Evolutionary conservation across 2,329 filamentous ascomycete species (phyloP).

Genomic region (Tetracladium maxilliforme): DNA sequence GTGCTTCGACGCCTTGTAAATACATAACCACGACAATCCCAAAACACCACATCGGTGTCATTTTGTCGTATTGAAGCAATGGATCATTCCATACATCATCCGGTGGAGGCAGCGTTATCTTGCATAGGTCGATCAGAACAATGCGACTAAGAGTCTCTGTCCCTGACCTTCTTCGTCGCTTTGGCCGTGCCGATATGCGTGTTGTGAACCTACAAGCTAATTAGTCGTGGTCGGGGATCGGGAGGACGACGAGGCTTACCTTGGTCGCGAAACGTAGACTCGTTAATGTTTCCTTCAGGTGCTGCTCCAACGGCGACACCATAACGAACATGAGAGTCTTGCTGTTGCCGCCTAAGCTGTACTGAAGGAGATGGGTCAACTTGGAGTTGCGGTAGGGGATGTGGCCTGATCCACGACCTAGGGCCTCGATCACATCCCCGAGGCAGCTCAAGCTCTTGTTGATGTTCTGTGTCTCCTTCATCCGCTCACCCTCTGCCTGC

Average conservation of each 20-base stretch:
- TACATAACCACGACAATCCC: too few relatives aligned
- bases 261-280: conserved; percentile 94
- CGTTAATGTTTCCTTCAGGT: conserved; percentile 84
- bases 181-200: conserved; percentile 87
- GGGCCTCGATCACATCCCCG: conserved; percentile 84
- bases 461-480: conserved; percentile 94
- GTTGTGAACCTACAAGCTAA: conserved; percentile 50
- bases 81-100: too few relatives aligned
- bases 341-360: conserved; percentile 84
- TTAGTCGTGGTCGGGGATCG: too few relatives aligned
- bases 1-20: too few relatives aligned
- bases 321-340: conserved; percentile 99
- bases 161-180: conserved; percentile 47
- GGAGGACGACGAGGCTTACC: conserved; percentile 29
- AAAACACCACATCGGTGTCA: too few relatives aligned
- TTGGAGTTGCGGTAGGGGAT: conserved; percentile 95
- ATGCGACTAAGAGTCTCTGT: conserved; percentile 14
- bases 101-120: conserved; percentile 5
- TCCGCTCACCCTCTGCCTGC: conserved; percentile 69
- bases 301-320: conserved; percentile 82
- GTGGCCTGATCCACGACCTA: conserved; percentile 70
- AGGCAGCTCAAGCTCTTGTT: conserved; percentile 88
- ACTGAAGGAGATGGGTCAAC: conserved; percentile 89
- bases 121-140: neutral
- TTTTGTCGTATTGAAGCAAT: too few relatives aligned